Conservation (phyloP, 352 stramenopile genomes). For the Globisporangium paroecandrum region DNA sequence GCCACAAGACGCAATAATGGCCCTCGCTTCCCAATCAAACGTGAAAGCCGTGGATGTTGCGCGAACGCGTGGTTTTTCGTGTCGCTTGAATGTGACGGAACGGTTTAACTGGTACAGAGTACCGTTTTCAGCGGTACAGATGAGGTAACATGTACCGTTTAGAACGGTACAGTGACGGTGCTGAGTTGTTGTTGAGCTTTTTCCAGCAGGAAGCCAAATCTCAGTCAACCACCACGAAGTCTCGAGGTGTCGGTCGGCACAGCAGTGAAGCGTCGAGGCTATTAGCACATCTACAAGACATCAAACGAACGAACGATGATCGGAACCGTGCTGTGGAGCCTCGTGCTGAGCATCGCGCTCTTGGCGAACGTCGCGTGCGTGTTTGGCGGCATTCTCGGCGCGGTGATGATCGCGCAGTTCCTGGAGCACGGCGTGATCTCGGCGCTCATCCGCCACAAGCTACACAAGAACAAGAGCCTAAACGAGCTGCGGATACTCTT, state of each 20-base stretch:
- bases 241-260: too few species aligned
- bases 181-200: neutral
- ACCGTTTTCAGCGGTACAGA: neutral
- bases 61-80: conserved; percentile 11
- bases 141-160: neutral
- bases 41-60: conserved; percentile 6
- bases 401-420: conserved; percentile 63
- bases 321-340: conserved; percentile 13
- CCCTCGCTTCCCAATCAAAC: conserved; percentile 2
- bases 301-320: conserved; percentile 3
- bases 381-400: conserved; percentile 34
- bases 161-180: neutral
- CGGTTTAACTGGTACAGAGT: conserved; percentile 6
- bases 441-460: conserved; percentile 49
- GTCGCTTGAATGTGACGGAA: conserved; percentile 7
- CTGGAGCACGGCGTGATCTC: conserved; percentile 58
- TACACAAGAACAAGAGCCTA: conserved; percentile 33
- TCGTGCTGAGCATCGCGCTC: conserved; percentile 15
- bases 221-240: neutral
- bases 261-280: neutral
- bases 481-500: conserved; percentile 41
- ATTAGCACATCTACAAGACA: neutral
- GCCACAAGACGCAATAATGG: conserved; percentile 12
- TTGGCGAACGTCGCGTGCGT: conserved; percentile 21
- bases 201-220: neutral